phyloP scores from a whole-genome alignment of 2,329 filamentous ascomycete genomes.

The Chrysoporthe deuterocubensis region DNA sequence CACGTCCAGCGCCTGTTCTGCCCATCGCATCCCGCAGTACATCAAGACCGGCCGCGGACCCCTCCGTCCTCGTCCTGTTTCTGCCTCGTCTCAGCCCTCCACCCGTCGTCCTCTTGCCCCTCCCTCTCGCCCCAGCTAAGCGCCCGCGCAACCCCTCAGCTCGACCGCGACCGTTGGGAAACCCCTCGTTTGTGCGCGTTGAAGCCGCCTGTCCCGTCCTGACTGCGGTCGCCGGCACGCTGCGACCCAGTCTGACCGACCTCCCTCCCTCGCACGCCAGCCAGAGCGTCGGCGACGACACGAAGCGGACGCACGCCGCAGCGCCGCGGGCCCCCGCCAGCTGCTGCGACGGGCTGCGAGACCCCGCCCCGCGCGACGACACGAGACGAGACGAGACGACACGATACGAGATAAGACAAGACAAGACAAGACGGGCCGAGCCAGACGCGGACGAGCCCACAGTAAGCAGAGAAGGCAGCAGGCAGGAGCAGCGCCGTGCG shows the following conservation, averaged over 20 bases:
- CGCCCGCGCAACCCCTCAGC: background rate
- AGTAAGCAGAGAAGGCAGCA: background rate
- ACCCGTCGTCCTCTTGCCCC: background rate
- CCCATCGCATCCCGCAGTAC: background rate
- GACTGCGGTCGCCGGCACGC: too few relatives aligned
- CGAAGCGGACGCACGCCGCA: background rate
- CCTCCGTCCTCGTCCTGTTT: background rate
- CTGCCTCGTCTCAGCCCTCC: too few relatives aligned
- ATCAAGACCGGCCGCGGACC: background rate
- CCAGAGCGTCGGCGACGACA: background rate
- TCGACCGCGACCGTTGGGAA: background rate
- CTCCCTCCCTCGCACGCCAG: background rate
- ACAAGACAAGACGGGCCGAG: background rate
- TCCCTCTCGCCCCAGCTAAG: background rate
- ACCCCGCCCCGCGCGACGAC: background rate
- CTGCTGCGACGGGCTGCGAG: background rate
- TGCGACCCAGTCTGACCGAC: background rate
- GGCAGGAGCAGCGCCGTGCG: background rate
- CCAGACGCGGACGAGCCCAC: background rate
- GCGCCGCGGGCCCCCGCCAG: background rate
- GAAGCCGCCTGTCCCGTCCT: background rate
- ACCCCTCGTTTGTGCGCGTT: background rate
- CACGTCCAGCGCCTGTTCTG: background rate
- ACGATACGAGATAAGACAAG: background rate
- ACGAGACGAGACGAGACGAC: background rate